phyloP scores from a whole-genome alignment of 2,329 filamentous ascomycete genomes.

The Amauroascus verrucosus region DNA sequence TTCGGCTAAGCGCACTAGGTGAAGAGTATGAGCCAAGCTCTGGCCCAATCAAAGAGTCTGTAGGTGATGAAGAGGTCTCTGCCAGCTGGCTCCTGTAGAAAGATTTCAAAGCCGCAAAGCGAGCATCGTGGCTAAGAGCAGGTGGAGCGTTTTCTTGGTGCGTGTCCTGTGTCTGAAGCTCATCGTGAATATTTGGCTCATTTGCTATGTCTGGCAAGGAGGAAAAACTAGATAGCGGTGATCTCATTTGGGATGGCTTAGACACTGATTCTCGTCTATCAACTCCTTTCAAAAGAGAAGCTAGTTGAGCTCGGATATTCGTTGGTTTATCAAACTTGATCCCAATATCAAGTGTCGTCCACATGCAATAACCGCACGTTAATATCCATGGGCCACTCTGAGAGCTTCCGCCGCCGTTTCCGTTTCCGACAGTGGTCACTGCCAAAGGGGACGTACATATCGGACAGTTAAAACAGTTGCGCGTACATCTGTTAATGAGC shows the following conservation, averaged over 20 bases:
- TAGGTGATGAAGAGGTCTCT: slow-evolving; percentile 46
- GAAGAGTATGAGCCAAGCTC: slow-evolving; percentile 51
- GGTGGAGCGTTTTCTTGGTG: slow-evolving; percentile 24
- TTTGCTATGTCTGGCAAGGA: slow-evolving; percentile 24
- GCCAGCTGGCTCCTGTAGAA: slow-evolving; percentile 77
- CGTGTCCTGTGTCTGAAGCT: slow-evolving; percentile 25
- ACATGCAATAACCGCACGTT: slow-evolving; percentile 82
- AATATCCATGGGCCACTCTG: slow-evolving; percentile 60
- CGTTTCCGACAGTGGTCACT: slow-evolving; percentile 59
- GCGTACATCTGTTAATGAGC: slow-evolving; percentile 57
- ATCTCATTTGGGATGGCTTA: slow-evolving; percentile 24
- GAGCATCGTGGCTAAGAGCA: slow-evolving; percentile 51
- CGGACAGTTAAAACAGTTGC: slow-evolving; percentile 93
- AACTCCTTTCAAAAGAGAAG: slow-evolving; percentile 50
- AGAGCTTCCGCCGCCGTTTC: slow-evolving; percentile 27
- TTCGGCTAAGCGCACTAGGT: slow-evolving; percentile 69
- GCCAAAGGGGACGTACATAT: slow-evolving; percentile 72
- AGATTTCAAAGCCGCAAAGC: slow-evolving; percentile 61
- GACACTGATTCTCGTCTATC: slow-evolving; percentile 33
- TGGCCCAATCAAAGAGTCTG: slow-evolving; percentile 42
- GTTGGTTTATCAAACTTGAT: slow-evolving; percentile 84
- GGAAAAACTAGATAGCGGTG: slow-evolving; percentile 29
- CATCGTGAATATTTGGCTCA: slow-evolving; percentile 16
- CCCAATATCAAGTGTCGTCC: slow-evolving; percentile 80
- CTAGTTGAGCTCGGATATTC: slow-evolving; percentile 70